A percentile compares a stretch with the other conserved stretches of the same genome.
Evolutionary conservation across 1,284 basidiomycete species (phyloP).

Genomic region (Microbotryum silenes-acaulis): DNA sequence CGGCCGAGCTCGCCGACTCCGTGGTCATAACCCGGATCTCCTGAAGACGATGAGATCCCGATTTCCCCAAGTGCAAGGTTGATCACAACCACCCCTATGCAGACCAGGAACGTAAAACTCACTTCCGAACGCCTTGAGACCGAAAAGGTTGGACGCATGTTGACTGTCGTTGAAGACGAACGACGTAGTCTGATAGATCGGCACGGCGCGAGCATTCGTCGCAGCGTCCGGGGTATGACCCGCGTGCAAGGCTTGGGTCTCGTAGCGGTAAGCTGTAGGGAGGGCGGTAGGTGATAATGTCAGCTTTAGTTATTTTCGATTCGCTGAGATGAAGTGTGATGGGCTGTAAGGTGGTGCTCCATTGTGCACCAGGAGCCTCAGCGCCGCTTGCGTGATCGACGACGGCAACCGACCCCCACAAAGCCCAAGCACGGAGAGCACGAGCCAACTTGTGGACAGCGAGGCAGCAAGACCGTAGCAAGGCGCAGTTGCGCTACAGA

Average conservation of each 20-base stretch:
- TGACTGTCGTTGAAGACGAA: slow-evolving; percentile 73
- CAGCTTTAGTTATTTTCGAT: neutral
- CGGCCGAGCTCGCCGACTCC: no score
- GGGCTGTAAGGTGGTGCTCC: no score
- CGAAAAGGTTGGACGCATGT: slow-evolving; percentile 79
- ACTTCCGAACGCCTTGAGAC: slow-evolving; percentile 49
- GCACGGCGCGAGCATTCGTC: slow-evolving; percentile 58
- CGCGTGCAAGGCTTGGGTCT: slow-evolving; percentile 74
- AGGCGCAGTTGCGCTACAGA: no score
- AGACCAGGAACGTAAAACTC: neutral
- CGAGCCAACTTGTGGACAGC: no score
- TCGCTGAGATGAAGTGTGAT: no score
- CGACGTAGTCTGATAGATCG: slow-evolving; percentile 65
- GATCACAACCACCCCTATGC: neutral
- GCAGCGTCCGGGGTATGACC: slow-evolving; percentile 50
- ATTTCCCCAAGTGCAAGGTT: neutral
- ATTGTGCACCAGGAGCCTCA: no score
- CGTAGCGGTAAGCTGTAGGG: slow-evolving; percentile 45
- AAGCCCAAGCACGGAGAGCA: no score
- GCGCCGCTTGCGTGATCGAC: no score
- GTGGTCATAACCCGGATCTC: no score
- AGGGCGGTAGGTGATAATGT: neutral
- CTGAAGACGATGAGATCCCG: no score
- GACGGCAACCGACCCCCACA: no score
- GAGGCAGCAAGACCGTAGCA: no score